phyloP scores from a whole-genome alignment of 768 basidiomycete species.

The Rhizopogon vulgaris region DNA sequence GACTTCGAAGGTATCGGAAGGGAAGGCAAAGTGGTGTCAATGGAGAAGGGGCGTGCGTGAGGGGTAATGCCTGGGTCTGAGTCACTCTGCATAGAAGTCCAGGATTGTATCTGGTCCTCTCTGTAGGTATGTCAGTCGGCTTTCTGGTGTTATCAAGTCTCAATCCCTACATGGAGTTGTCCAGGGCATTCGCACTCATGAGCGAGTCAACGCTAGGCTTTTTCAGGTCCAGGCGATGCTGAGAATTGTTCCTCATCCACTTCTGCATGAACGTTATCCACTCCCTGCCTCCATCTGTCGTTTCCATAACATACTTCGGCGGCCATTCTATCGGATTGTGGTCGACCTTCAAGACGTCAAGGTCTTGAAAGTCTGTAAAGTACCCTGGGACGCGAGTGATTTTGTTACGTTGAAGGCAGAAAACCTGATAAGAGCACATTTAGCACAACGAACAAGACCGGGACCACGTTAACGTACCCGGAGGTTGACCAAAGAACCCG shows the following conservation, averaged over 20 bases:
- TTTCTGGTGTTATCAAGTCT: neutral
- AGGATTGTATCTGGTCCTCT: conserved; percentile 37
- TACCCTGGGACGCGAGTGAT: conserved; percentile 76
- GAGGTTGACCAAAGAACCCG: conserved; percentile 74
- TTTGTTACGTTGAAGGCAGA: conserved; percentile 83
- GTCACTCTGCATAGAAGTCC: conserved; percentile 37
- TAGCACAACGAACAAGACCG: neutral
- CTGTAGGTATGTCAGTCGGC: conserved; percentile 15
- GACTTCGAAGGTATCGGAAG: conserved; percentile 21
- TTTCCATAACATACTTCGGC: conserved; percentile 50
- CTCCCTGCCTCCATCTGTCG: conserved; percentile 49
- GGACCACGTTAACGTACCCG: conserved; percentile 39
- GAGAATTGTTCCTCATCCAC: conserved; percentile 63
- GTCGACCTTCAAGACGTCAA: conserved; percentile 81
- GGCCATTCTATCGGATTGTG: conserved; percentile 96
- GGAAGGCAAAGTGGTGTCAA: conserved; percentile 53
- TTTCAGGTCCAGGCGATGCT: conserved; percentile 23
- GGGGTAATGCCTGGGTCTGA: conserved; percentile 34
- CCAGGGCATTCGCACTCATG: conserved; percentile 35
- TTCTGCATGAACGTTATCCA: conserved; percentile 69
- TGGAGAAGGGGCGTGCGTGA: conserved; percentile 56
- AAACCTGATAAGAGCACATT: conserved; percentile 47
- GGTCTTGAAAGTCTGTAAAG: conserved; percentile 59
- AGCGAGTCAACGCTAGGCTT: conserved; percentile 45
- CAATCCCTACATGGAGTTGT: conserved; percentile 24